A percentile compares a stretch with the other conserved stretches of the same genome.
phyloP scores from a whole-genome alignment of 495 filamentous ascomycete genomes.

The Umbilicaria muhlenbergii region DNA sequence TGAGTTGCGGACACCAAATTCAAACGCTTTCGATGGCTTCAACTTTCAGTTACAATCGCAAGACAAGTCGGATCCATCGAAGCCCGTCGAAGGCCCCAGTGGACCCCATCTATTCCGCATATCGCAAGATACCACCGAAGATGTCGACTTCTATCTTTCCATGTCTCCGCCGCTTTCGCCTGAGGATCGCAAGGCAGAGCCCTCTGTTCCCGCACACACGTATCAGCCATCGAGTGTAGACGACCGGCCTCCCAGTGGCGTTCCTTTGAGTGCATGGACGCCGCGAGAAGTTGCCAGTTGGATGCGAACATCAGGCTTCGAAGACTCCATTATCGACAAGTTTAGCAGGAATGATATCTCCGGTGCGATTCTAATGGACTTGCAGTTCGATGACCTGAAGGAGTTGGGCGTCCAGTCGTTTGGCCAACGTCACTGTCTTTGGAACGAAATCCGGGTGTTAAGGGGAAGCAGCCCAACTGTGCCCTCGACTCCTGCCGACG shows the following conservation, averaged over 20 bases:
- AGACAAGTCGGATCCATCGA: conserved; percentile 24
- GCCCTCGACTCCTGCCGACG: conserved; percentile 29
- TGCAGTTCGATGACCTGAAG: conserved; percentile 88
- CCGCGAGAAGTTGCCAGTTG: conserved; percentile 63
- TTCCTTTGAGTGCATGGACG: conserved; percentile 42
- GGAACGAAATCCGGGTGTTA: conserved; percentile 66
- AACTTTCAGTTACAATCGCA: conserved; percentile 29
- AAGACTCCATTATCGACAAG: conserved; percentile 56
- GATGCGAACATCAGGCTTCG: conserved; percentile 60
- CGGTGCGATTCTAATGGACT: conserved; percentile 61
- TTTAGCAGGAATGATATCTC: conserved; percentile 86
- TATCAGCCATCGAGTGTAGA: conserved; percentile 21
- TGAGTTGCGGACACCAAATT: conserved; percentile 54
- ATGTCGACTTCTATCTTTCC: conserved; percentile 44
- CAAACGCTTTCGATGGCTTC: conserved; percentile 26
- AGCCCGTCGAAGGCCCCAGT: conserved; percentile 58
- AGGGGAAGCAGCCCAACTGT: conserved; percentile 44
- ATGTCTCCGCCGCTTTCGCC: conserved; percentile 38
- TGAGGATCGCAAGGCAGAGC: conserved; percentile 7
- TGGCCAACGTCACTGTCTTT: conserved; percentile 72
- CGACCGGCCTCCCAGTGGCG: conserved; percentile 22
- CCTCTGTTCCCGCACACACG: conserved; percentile 5
- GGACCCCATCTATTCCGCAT: conserved; percentile 82
- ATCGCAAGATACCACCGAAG: conserved; percentile 30
- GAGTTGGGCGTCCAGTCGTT: conserved; percentile 90